A percentile compares a stretch with the other conserved stretches of the same genome.
Conservation (phyloP, 179 eudicot genomes). For the Spinacia oleracea region DNA sequence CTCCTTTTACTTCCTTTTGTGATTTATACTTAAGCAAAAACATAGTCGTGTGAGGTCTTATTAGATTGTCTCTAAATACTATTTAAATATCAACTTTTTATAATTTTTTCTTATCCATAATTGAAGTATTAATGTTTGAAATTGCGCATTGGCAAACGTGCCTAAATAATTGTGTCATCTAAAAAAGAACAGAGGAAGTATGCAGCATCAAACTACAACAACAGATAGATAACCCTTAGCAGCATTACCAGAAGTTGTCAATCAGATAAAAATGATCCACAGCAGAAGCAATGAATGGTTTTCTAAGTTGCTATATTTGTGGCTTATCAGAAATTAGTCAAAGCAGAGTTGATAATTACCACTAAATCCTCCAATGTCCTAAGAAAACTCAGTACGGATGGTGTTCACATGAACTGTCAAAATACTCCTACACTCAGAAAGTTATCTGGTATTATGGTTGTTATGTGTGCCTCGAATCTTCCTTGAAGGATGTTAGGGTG, state of each 20-base stretch:
- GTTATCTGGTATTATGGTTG: neutral
- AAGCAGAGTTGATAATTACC: neutral
- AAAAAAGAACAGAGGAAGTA: too few relatives aligned
- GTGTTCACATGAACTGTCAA: neutral
- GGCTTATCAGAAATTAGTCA: neutral
- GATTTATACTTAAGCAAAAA: too few relatives aligned
- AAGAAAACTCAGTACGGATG: neutral
- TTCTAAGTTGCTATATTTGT: neutral
- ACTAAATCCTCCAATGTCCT: neutral
- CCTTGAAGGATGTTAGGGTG: too few relatives aligned
- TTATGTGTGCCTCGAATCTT: too few relatives aligned
- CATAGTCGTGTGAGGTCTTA: too few relatives aligned
- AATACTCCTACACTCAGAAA: conserved; percentile 1
- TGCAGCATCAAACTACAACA: conserved; percentile 4
- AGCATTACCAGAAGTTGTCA: neutral
- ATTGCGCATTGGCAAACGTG: too few relatives aligned
- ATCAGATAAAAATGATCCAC: neutral
- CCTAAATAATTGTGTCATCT: too few relatives aligned
- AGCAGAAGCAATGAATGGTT: neutral
- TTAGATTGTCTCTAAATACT: too few relatives aligned
- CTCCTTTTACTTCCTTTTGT: too few relatives aligned
- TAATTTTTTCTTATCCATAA: too few relatives aligned
- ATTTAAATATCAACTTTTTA: too few relatives aligned
- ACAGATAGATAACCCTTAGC: neutral
- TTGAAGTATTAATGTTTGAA: too few relatives aligned